Evolutionary conservation across 176 grass and related monocot species (phyloP).

Genomic region (Chrysopogon serrulatus): DNA sequence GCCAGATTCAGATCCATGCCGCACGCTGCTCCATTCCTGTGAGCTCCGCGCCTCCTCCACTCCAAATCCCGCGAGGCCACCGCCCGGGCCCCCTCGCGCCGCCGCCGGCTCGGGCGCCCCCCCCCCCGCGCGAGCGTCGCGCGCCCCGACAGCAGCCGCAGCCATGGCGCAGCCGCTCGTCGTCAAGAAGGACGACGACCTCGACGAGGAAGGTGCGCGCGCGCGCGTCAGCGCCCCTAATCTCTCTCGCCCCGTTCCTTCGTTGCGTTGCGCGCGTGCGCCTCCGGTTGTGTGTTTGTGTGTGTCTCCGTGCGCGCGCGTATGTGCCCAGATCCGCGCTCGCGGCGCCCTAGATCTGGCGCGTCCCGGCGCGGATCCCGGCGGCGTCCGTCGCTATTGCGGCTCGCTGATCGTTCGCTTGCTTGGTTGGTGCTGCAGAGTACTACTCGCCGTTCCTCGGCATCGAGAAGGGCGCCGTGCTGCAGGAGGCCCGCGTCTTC

Average conservation of each 20-base stretch:
- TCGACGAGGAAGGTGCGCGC: conserved; percentile 81
- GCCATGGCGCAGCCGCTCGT: conserved; percentile 87
- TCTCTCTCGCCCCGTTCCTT: not conserved
- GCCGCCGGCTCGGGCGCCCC: conserved; percentile 8
- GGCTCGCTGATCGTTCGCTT: not conserved
- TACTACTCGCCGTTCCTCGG: conserved; percentile 95
- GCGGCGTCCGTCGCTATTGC: not conserved
- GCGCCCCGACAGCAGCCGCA: conserved; percentile 11
- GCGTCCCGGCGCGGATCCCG: not conserved
- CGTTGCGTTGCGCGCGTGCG: not conserved
- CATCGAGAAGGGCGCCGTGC: conserved; percentile 96
- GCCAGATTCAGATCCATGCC: conserved; percentile 54
- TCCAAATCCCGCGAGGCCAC: not conserved
- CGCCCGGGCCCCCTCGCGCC: not conserved
- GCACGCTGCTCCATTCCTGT: conserved; percentile 17
- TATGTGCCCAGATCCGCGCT: conserved; percentile 12
- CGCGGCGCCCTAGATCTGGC: conserved; percentile 6
- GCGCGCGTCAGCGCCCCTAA: not conserved
- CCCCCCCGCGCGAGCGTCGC: not conserved
- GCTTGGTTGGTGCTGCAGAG: conserved; percentile 46
- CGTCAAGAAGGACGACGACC: conserved; percentile 97
- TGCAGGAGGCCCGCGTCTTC: conserved; percentile 96
- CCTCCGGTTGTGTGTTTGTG: not conserved
- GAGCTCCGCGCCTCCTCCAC: conserved; percentile 10
- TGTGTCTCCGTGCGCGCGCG: not conserved